Evolutionary conservation across 768 basidiomycete species (phyloP), one percentile per base, ranked within the genome.

Genomic region (Podaxis rugospora): DNA sequence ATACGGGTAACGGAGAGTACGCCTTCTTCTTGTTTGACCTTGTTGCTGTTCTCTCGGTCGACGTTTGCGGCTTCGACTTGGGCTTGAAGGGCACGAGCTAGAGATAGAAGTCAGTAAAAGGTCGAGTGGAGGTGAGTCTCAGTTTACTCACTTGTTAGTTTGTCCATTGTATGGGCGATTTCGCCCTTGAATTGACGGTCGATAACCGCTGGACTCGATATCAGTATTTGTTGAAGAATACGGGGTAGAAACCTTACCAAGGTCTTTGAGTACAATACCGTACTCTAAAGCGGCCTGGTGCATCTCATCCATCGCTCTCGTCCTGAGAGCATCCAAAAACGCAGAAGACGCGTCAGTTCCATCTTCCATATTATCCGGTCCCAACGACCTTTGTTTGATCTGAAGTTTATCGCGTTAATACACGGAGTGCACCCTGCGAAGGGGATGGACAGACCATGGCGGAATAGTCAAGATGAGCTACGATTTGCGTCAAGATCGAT

Each of bases 1-100:
- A 93, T 90, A 47, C 82, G 83, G 16, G 90, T 86, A 10, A 93
- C 92, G 9, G 86, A 76, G 52, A 93, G 80, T 14, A 87, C 79
- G 65, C 91, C 92, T 72, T 93, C 85, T 70, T 93, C 89, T 66
- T 90, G 87, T 73, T 92, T 93, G 67, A 92, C 87, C 70, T 88
- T 88, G 74, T 93, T 93, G 74, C 87, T 88, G 68, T 93, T 93
- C 73, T 93, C 92, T 58, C 91, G 76, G 72, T 92, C 90, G 55
- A 92, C 90, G 63, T 93, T 92, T 27, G 90, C 90, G 49, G 91
- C 90, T 71, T 93, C 92, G 28, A 93, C 91, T 71, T 94, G 92
- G 9, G 92, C 90, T 69, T 93, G 89, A 39, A 93, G 76, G 21
- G 89, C 92, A 65, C 92, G 82, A 3, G 90, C 90, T 67, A 66